Conservation (phyloP, 2,329 filamentous ascomycete species). For the Fusarium sp. region DNA sequence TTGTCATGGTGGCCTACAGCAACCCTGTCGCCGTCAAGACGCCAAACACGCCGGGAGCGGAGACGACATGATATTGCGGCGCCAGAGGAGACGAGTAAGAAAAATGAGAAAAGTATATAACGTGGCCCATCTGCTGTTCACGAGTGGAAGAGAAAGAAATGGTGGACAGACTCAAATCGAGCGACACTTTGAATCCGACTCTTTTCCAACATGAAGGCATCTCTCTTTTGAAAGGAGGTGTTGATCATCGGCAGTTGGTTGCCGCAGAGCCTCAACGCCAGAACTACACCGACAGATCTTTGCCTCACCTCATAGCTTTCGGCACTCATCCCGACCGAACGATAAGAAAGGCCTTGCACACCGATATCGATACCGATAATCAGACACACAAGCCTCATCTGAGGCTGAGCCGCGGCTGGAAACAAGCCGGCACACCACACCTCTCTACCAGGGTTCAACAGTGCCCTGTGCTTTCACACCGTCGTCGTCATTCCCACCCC, state of each 20-base stretch:
- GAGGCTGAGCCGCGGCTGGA: background rate
- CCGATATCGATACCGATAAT: background rate
- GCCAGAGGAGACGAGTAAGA: background rate
- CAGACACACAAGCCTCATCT: background rate
- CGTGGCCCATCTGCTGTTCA: slow-evolving; percentile 19
- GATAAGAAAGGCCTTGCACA: slow-evolving; percentile 23
- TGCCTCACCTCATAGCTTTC: slow-evolving; percentile 11
- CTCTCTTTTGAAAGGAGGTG: background rate
- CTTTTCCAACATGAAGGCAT: background rate
- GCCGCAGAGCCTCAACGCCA: slow-evolving; percentile 37
- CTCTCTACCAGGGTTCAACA: background rate
- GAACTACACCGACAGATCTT: background rate
- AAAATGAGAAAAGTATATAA: slow-evolving; percentile 31
- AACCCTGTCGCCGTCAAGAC: slow-evolving; percentile 34
- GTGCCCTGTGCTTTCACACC: background rate
- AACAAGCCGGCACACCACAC: background rate
- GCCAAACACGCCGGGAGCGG: slow-evolving; percentile 25
- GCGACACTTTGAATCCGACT: slow-evolving; percentile 9
- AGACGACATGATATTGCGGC: slow-evolving; percentile 24
- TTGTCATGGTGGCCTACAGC: slow-evolving; percentile 32
- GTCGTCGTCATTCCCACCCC: background rate
- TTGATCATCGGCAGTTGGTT: slow-evolving; percentile 28
- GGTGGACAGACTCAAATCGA: background rate
- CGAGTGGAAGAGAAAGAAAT: background rate
- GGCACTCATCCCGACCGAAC: slow-evolving; percentile 1